phyloP scores from a whole-genome alignment of 768 basidiomycete genomes.

The Floccularia luteovirens region DNA sequence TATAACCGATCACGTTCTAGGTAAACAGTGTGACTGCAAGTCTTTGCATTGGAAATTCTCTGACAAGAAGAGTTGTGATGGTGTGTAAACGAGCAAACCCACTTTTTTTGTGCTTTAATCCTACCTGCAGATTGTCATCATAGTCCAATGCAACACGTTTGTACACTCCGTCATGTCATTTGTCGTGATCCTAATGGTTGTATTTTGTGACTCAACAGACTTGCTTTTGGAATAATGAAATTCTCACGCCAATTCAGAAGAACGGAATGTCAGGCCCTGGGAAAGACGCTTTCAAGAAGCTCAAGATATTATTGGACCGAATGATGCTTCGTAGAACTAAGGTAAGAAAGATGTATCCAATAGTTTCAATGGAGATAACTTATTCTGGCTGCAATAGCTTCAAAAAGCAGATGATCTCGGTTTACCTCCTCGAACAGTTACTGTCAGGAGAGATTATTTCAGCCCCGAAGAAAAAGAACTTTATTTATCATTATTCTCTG shows the following conservation, averaged over 20 bases:
- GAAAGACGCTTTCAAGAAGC: constrained; percentile 80
- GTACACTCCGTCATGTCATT: constrained; percentile 16
- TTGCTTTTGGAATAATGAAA: constrained; percentile 97
- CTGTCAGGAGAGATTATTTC: constrained; percentile 87
- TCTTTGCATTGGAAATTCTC: constrained; percentile 91
- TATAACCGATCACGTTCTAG: constrained; percentile 24
- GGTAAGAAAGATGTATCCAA: constrained; percentile 23
- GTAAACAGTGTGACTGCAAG: constrained; percentile 91
- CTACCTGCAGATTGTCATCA: constrained; percentile 63
- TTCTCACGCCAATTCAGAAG: constrained; percentile 93
- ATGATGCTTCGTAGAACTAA: constrained; percentile 96
- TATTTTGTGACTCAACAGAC: constrained; percentile 35
- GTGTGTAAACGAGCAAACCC: constrained; percentile 26
- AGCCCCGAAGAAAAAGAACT: constrained; percentile 96
- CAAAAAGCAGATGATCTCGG: constrained; percentile 96
- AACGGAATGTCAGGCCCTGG: constrained; percentile 80
- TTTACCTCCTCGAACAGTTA: constrained; percentile 85
- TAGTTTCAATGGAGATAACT: background rate
- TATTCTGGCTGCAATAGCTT: constrained; percentile 36
- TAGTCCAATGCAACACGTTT: constrained; percentile 75
- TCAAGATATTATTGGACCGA: constrained; percentile 80
- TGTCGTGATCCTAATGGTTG: constrained; percentile 2
- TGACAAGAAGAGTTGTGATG: constrained; percentile 78
- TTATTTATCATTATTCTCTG: constrained; percentile 85
- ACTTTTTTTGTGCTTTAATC: background rate